Base-by-base conservation (phyloP, 148 eudicot genomes). In the Chenopodium suecicum region DNA sequence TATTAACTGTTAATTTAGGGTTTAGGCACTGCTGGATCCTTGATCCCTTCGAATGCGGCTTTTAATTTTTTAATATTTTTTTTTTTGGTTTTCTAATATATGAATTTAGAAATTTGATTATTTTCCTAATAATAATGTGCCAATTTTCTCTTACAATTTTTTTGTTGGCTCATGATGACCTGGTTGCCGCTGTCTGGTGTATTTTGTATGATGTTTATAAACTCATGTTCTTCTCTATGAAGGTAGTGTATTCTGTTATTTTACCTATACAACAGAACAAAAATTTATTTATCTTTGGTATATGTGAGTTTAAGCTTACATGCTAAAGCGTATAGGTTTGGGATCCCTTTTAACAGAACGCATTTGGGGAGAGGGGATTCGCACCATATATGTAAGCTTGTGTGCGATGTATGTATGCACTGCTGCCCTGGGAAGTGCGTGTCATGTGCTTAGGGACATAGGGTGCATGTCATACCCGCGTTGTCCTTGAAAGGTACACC, bases 11-110 rank as follows among this genome's bases (percentile, higher is more conserved):
- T 70, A 70, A 32, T 79, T 69, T 79, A 79, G 81, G 67, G 67
- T 4, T 70, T 78, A 78, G 80, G 31, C 22, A 60, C 69, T 13
- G 20, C 56, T 14, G 63, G 69, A 74, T 67, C 32, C 73, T 67
- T 81, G 50, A 66, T 67, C 52, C 72, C 67, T 31, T 64, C 7
- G 73, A 66, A 66, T 75, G 66, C 73, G 81, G 85, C 81, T 73
- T 72, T 76, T 58, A 4, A 17, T 29, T 69, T 37, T 9, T 46
- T 56, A 62, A n/a, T 69, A 0, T 27, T 76, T 70, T 41, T 27
- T 52, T 52, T 73, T 10, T 48, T 74, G 37, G 56, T 50, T 23
- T 73, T 1, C 13, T 17, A 54, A 23, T 68, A 68, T 16, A 22
- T 44, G 17, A 79, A 32, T 68, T 70, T 69, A 62, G 80, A 32